Percentiles rank a stretch among this genome's conserved stretches.
These are phyloP conservation scores for Hypocrella siamensis DNA, from an alignment of 2,329 filamentous ascomycete species.

Conservation along the genomic window DNA sequence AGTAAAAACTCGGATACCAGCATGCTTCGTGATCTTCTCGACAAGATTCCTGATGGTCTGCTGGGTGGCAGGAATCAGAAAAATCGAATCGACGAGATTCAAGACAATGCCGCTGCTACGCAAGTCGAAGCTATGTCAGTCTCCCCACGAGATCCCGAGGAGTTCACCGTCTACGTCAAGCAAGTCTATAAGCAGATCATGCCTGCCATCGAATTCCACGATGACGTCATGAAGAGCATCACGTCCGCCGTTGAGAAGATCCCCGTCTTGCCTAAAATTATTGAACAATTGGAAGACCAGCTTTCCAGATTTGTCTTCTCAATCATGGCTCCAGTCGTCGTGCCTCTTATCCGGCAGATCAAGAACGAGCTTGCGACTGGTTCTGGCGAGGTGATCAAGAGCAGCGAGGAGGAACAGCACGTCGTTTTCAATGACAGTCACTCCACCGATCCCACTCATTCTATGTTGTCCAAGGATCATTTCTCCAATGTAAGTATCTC, in stretches of 20 bases:
- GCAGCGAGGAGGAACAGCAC: conserved; percentile 68
- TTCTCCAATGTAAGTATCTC: conserved; percentile 55
- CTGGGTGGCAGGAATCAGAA: conserved; percentile 64
- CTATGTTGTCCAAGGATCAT: conserved; percentile 92
- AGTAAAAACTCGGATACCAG: conserved; percentile 51
- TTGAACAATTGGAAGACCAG: conserved; percentile 78
- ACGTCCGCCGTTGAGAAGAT: conserved; percentile 68
- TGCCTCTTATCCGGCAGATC: conserved; percentile 76
- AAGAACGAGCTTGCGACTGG: conserved; percentile 77
- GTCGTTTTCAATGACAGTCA: conserved; percentile 72
- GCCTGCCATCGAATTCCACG: conserved; percentile 82
- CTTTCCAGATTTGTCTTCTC: conserved; percentile 82
- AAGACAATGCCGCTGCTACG: conserved; percentile 56
- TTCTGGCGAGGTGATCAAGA: conserved; percentile 74
- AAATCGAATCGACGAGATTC: conserved; percentile 62
- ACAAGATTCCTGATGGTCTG: conserved; percentile 67
- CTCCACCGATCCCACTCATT: conserved; percentile 74
- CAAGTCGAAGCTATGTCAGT: conserved; percentile 63
- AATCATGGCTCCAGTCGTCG: conserved; percentile 74
- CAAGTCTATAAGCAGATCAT: conserved; percentile 66
- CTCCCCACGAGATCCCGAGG: conserved; percentile 67
- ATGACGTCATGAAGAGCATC: conserved; percentile 70
- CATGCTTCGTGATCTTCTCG: conserved; percentile 62
- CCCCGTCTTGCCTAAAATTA: conserved; percentile 66
- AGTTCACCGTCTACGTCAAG: conserved; percentile 63